These are phyloP conservation scores for Viridothelium virens DNA, from an alignment of 495 filamentous ascomycete genomes.

Conservation along the genomic window DNA sequence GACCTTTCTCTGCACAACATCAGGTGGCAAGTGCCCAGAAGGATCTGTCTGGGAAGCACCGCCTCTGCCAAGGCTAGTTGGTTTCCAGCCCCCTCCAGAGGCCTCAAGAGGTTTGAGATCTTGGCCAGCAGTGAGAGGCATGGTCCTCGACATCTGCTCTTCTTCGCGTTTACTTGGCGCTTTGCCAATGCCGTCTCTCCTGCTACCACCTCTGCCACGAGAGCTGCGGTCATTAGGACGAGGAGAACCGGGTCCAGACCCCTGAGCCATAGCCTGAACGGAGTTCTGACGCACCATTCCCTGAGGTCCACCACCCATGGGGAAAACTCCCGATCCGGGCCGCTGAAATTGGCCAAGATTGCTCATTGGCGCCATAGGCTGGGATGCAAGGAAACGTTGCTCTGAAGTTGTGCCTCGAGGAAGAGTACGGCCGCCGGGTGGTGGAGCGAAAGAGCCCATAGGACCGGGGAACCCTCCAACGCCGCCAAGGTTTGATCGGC, in stretches of 20 bases:
- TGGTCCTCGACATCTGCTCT: conserved; percentile 61
- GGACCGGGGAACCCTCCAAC: conserved; percentile 41
- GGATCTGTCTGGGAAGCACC: conserved; percentile 39
- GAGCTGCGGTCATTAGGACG: conserved; percentile 46
- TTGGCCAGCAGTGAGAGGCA: conserved; percentile 77
- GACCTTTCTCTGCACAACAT: conserved; percentile 95
- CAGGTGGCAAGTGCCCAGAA: conserved; percentile 66
- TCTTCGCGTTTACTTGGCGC: conserved; percentile 48
- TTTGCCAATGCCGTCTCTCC: conserved; percentile 27
- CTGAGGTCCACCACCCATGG: conserved; percentile 42
- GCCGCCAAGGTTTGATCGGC: conserved; percentile 37
- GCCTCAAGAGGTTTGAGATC: conserved; percentile 71
- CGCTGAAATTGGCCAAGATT: conserved; percentile 52
- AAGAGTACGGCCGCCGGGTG: conserved; percentile 41
- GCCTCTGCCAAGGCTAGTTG: conserved; percentile 52
- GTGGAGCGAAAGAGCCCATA: conserved; percentile 60
- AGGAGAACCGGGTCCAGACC: conserved; percentile 46
- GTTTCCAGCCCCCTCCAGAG: conserved; percentile 78
- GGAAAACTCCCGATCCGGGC: conserved; percentile 53
- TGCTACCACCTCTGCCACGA: conserved; percentile 43
- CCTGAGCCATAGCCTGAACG: conserved; percentile 41
- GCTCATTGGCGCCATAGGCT: conserved; percentile 40
- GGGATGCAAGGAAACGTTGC: conserved; percentile 49
- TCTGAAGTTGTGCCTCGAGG: conserved; percentile 62
- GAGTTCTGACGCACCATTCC: conserved; percentile 49